Base-by-base conservation (phyloP, 108 stramenopile species). In the Skeletonema tropicum region DNA sequence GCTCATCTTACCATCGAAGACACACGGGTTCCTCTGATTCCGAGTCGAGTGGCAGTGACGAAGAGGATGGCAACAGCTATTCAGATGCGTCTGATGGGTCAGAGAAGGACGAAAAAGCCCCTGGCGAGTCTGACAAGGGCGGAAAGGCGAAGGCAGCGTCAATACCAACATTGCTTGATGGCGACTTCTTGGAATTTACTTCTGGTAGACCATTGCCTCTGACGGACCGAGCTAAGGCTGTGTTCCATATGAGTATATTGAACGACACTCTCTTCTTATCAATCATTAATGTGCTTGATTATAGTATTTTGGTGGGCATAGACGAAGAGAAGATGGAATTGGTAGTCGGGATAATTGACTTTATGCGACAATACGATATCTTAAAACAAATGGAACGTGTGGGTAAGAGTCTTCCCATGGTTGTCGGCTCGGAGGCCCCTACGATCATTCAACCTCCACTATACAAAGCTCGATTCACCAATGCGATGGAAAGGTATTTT, bases 271-370 rank as follows among this genome's bases (percentile, higher is more conserved):
- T 96, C 17, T 99, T 99, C 72, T 79, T 99, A 33, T 95, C 93
- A 29, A 96, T 97, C 61, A 94, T 97, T 46, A 99, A 98, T 73
- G 94, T 99, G 31, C 73, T 99, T 52, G 98, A 99, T 82, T 99
- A 99, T 70, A 97, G 96, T 48, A 99, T 99, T 77, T 73, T 99
- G 39, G 97, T 99, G 15, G 97, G 97, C 9, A 88, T 98, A 23
- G 97, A 98, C 74, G 96, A 97, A 64, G 96, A 96, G 31, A 86
- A 83, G 36, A 91, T 87, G 84, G 94, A 98, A 64, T 86, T 98
- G 25, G 97, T 97, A 23, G 97, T 99, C 26, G 98, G 98, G 6
- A 99, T 99, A 58, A 99, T 99, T 73, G 98, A 99, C 82, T 99
- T 97, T 68, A 95, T 99, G 97, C 74, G 98, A 9, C 93, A 99